Evolutionary conservation across 352 stramenopile genomes (phyloP).

Genomic region (Albugo candida): DNA sequence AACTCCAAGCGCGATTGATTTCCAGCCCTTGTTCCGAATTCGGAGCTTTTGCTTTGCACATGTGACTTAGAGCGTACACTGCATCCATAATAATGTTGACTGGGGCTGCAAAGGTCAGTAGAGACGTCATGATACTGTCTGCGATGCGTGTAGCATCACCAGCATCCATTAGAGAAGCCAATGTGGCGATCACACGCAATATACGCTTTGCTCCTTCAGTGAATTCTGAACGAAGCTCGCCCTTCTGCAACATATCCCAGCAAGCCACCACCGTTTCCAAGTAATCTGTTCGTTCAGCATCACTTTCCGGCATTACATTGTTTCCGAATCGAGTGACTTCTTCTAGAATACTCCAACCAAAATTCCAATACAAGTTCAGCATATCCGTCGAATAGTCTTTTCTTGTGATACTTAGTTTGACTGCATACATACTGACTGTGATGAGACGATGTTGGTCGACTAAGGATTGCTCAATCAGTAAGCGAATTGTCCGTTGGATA

Average conservation of each 20-base stretch:
- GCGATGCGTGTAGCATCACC: slow-evolving; percentile 56
- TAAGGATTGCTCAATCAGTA: slow-evolving; percentile 46
- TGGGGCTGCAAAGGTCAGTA: slow-evolving; percentile 58
- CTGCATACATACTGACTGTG: slow-evolving; percentile 34
- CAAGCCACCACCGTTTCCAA: slow-evolving; percentile 51
- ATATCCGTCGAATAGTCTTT: slow-evolving; percentile 20
- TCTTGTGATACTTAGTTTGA: slow-evolving; percentile 27
- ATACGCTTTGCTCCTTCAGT: slow-evolving; percentile 66
- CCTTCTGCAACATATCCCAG: slow-evolving; percentile 60
- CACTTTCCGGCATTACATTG: slow-evolving; percentile 28
- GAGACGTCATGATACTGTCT: slow-evolving; percentile 42
- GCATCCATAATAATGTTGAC: slow-evolving; percentile 62
- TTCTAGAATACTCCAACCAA: slow-evolving; percentile 71
- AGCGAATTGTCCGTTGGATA: slow-evolving; percentile 43
- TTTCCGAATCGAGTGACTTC: slow-evolving; percentile 43
- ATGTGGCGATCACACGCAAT: slow-evolving; percentile 53
- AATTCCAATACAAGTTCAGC: slow-evolving; percentile 41
- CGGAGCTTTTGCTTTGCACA: slow-evolving; percentile 54
- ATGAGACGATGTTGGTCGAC: slow-evolving; percentile 32
- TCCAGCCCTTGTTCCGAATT: slow-evolving; percentile 15
- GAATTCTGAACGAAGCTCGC: slow-evolving; percentile 37
- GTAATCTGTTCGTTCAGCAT: slow-evolving; percentile 23
- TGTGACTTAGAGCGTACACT: slow-evolving; percentile 48
- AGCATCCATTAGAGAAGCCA: slow-evolving; percentile 51
- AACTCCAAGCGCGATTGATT: slow-evolving; percentile 20